A percentile compares a stretch with the other conserved stretches of the same genome.
phyloP scores from a whole-genome alignment of 2,329 filamentous ascomycete species.

The Alternaria gansuensis region DNA sequence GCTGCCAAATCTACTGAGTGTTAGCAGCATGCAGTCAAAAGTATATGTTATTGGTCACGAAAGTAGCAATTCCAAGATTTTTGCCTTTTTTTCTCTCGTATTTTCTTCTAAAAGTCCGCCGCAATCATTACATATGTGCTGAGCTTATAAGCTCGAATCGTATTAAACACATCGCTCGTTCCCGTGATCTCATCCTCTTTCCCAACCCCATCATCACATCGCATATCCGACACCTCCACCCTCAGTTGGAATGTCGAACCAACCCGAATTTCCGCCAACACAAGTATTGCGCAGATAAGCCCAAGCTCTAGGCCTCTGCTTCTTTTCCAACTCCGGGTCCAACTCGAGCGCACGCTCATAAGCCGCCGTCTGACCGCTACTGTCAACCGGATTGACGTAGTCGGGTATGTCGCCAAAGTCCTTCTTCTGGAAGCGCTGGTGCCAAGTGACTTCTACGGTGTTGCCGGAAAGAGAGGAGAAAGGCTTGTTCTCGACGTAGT shows the following conservation, averaged over 20 bases:
- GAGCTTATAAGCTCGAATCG: background rate
- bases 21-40: background rate
- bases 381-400: background rate
- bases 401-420: slow-evolving; percentile 10
- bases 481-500: slow-evolving; percentile 18
- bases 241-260: slow-evolving; percentile 8
- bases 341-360: slow-evolving; percentile 1
- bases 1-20: background rate
- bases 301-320: background rate
- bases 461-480: background rate
- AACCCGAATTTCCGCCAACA: background rate
- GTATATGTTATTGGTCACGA: background rate
- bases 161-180: background rate
- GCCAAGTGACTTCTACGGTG: slow-evolving; percentile 23
- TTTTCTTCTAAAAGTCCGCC: background rate
- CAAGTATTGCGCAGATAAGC: background rate
- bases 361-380: slow-evolving; percentile 3
- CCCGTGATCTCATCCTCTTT: background rate
- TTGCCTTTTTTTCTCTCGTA: background rate
- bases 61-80: background rate
- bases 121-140: background rate
- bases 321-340: background rate
- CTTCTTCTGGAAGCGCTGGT: slow-evolving; percentile 33
- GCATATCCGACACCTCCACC: slow-evolving; percentile 1
- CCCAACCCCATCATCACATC: background rate